Percentiles rank a stretch among this genome's conserved stretches.
Conservation (phyloP, 2,329 filamentous ascomycete genomes). For the Cladophialophora immunda region DNA sequence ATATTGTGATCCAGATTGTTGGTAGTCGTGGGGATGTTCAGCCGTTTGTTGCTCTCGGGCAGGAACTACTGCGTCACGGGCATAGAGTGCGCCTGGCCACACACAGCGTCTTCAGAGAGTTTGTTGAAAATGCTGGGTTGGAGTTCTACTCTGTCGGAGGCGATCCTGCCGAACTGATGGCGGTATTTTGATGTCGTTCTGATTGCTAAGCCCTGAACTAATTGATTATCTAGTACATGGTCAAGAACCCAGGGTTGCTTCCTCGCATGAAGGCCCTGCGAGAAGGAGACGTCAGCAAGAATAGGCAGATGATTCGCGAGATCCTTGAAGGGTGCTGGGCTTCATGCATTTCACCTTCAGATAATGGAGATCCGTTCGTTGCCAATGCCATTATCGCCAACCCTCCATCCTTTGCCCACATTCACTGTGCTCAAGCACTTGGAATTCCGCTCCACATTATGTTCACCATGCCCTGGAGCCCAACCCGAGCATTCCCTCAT, state of each 20-base stretch:
- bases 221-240: slow-evolving; percentile 52
- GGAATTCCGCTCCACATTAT: slow-evolving; percentile 62
- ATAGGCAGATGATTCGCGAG: slow-evolving; percentile 47
- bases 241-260: slow-evolving; percentile 58
- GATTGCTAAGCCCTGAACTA: neutral
- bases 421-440: slow-evolving; percentile 62
- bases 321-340: slow-evolving; percentile 53
- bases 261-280: slow-evolving; percentile 49
- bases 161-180: slow-evolving; percentile 62
- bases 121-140: slow-evolving; percentile 61
- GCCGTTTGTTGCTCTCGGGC: slow-evolving; percentile 66
- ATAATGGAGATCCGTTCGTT: slow-evolving; percentile 54
- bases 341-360: slow-evolving; percentile 50
- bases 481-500: slow-evolving; percentile 57
- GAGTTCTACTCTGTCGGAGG: slow-evolving; percentile 68
- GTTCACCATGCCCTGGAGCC: slow-evolving; percentile 63
- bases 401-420: slow-evolving; percentile 61
- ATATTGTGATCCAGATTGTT: slow-evolving; percentile 66
- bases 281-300: slow-evolving; percentile 47
- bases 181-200: slow-evolving; percentile 31
- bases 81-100: slow-evolving; percentile 68
- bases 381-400: slow-evolving; percentile 65
- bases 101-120: slow-evolving; percentile 62
- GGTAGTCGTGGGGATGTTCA: slow-evolving; percentile 65
- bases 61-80: slow-evolving; percentile 58